Conservation (phyloP, 2,329 filamentous ascomycete species). For the Orbilia quercus region DNA sequence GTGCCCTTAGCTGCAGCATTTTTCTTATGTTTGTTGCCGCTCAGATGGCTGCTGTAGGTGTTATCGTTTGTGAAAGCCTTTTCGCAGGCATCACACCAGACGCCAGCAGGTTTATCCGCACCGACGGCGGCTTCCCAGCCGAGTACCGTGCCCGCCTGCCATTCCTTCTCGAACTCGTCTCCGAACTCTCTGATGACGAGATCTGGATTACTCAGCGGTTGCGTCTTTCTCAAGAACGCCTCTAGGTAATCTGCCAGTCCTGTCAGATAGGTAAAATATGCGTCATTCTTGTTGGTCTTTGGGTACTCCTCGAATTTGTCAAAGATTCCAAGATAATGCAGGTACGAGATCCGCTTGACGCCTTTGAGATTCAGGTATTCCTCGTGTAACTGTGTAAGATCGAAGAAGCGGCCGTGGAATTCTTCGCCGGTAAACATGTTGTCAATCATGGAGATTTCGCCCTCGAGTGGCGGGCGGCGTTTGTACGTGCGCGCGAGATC, state of each 20-base stretch:
- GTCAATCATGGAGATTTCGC: conserved; percentile 74
- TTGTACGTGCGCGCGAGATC: conserved; percentile 95
- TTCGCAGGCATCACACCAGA: conserved; percentile 91
- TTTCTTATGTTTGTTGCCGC: conserved; percentile 91
- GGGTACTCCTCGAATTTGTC: conserved; percentile 85
- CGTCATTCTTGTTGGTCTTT: conserved; percentile 87
- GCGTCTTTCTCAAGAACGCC: conserved; percentile 83
- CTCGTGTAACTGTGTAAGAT: conserved; percentile 85
- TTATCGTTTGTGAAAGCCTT: conserved; percentile 97
- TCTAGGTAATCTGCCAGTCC: conserved; percentile 85
- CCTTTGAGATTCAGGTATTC: conserved; percentile 88
- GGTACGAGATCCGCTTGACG: conserved; percentile 84
- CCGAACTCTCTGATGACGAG: conserved; percentile 81
- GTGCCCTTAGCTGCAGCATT: conserved; percentile 69
- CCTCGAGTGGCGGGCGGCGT: conserved; percentile 72
- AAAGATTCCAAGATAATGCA: conserved; percentile 92
- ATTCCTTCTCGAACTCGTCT: conserved; percentile 82
- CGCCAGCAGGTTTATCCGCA: conserved; percentile 72
- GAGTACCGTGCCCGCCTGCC: conserved; percentile 80
- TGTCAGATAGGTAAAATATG: conserved; percentile 89
- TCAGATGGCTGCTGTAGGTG: conserved; percentile 88
- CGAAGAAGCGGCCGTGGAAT: conserved; percentile 89
- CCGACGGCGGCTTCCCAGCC: conserved; percentile 62
- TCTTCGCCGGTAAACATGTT: conserved; percentile 96
- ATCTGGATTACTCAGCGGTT: conserved; percentile 86